These are phyloP conservation scores for Chenopodium quinoa DNA, from an alignment of 148 eudicot species.

Conservation along the genomic window DNA sequence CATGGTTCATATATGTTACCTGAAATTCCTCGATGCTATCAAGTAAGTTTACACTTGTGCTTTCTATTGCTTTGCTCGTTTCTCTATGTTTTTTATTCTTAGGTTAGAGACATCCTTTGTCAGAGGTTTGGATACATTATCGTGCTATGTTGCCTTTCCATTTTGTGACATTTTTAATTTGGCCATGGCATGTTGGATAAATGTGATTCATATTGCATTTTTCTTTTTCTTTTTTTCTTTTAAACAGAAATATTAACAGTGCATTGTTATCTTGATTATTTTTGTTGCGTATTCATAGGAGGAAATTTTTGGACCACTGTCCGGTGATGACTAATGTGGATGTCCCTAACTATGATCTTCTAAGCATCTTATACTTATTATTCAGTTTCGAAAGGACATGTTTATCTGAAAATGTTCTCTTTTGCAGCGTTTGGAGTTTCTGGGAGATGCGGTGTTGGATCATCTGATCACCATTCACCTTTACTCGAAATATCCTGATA, in stretches of 20 bases:
- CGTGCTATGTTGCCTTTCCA: neutral
- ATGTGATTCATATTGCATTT: neutral
- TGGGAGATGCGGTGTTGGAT: conserved; percentile 84
- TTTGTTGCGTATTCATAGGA: neutral
- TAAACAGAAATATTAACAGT: too few relatives aligned
- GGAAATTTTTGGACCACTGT: neutral
- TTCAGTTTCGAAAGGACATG: neutral
- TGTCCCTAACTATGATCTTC: neutral
- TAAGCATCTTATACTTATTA: neutral
- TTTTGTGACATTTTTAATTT: neutral
- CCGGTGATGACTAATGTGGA: neutral
- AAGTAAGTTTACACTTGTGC: conserved; percentile 42
- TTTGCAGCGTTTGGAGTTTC: conserved; percentile 81
- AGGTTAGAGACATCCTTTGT: neutral
- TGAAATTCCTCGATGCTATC: conserved; percentile 82
- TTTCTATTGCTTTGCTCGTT: neutral
- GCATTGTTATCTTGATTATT: neutral
- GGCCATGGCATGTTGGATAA: neutral
- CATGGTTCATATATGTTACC: conserved; percentile 93
- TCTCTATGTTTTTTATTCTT: neutral
- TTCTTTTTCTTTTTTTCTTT: too few relatives aligned
- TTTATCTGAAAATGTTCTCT: neutral
- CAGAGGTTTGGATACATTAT: neutral
- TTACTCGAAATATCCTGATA: conserved; percentile 53
- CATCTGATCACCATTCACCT: conserved; percentile 64